Evolutionary conservation across 78 protist species (phyloP), one percentile per base, ranked within the genome.

Genomic region (Reticulomyxa filosa): DNA sequence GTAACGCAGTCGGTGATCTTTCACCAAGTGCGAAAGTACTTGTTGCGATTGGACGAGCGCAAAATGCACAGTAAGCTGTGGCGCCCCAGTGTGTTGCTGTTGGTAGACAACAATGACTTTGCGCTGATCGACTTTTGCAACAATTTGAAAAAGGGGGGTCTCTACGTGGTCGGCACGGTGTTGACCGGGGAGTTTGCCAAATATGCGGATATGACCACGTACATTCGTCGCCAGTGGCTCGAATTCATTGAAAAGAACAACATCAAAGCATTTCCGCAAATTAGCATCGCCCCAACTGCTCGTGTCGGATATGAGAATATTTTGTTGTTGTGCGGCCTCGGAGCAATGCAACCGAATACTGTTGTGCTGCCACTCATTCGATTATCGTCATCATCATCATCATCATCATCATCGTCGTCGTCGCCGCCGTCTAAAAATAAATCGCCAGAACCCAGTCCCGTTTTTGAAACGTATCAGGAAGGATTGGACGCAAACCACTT

Each of bases 111-210:
- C 10, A 10, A 32, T 8, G 30, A 55, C 10, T 29, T 29, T 22
- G 39, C 59, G 26, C 29, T 75, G 30, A 2, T 80, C 37, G 67
- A 65, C 36, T 71, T 80, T 13, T 10, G 4, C 27, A 80, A 76
- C 71, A 8, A 75, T 29, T 3, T 80, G 34, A 80, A 80, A 37
- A 80, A 80, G 64, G 84, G 83, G 7, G 84, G 84, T 3, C 71
- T n/a, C n/a, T n/a, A n/a, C n/a, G n/a, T n/a, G n/a, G n/a, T n/a
- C n/a, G n/a, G n/a, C n/a, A n/a, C n/a, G n/a, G n/a, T n/a, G n/a
- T n/a, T n/a, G n/a, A n/a, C n/a, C n/a, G n/a, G n/a, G n/a, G n/a
- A n/a, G n/a, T n/a, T n/a, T n/a, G n/a, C n/a, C n/a, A n/a, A n/a
- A n/a, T n/a, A n/a, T n/a, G n/a, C n/a, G n/a, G n/a, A n/a, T n/a